Evolutionary conservation across 2,329 filamentous ascomycete genomes (phyloP), one percentile per base, ranked within the genome.

Genomic region (Botryotinia convoluta): DNA sequence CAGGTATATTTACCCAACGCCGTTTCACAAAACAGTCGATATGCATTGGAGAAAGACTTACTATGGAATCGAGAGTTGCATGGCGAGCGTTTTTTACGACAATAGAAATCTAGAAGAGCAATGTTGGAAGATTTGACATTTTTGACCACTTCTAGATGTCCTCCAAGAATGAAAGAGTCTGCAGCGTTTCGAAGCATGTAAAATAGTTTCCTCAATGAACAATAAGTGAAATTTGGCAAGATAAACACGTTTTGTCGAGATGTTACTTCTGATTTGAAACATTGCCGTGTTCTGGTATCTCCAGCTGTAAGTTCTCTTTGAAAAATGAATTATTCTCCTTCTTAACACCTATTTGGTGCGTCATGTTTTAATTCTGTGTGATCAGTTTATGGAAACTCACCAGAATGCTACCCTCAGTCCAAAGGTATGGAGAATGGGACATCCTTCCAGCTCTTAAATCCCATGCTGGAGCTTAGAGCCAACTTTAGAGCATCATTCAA

Each of bases 211-310:
- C 22, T 26, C 26, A 12, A 14, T 51, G 22, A 14, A 51, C 0
- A 14, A n/a, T 26, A 4, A 14, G 48, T 51, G 10, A 9, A 6
- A 3, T 4, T 2, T 51, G 6, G 4, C 0, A n/a, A n/a, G 48
- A 51, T 51, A 9, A 14, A 51, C 26, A n/a, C 4, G 0, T 6
- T n/a, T n/a, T 51, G 4, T n/a, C 26, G 48, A 51, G 22, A n/a
- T n/a, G 1, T 3, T 6, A n/a, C 10, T 51, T 8, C n/a, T 5
- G 22, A n/a, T n/a, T 14, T 14, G 4, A n/a, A 3, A 51, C 10
- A n/a, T n/a, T 4, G 48, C 10, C 26, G 0, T n/a, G 12, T n/a
- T 6, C 10, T 5, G 1, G 12, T n/a, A 6, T 1, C n/a, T 51
- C 10, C 6, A 5, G 10, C 48, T 14, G 1, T 9, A 14, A n/a